phyloP scores from a whole-genome alignment of 768 basidiomycete species.

The Neoboletus subvelutipes region DNA sequence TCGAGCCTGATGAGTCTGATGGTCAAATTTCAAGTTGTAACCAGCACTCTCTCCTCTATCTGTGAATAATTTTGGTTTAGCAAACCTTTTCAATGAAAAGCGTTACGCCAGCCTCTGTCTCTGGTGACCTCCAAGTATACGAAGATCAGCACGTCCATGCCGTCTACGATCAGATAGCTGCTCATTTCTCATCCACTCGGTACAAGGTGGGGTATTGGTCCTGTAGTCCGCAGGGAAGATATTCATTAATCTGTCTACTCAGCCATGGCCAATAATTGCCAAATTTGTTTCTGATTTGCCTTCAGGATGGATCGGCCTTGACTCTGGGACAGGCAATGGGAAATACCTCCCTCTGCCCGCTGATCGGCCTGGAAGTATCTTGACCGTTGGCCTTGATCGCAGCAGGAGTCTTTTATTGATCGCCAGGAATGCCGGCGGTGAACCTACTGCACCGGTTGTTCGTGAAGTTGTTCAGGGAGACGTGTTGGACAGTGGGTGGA shows the following conservation, averaged over 20 bases:
- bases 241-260: conserved; percentile 1
- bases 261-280: conserved; percentile 92
- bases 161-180: conserved; percentile 82
- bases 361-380: conserved; percentile 57
- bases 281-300: conserved; percentile 70
- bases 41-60: not conserved
- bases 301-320: conserved; percentile 82
- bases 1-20: not conserved
- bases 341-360: conserved; percentile 86
- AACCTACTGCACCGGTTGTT: conserved; percentile 18
- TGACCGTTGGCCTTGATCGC: conserved; percentile 84
- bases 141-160: conserved; percentile 77
- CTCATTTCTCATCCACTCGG: conserved; percentile 85
- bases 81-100: conserved; percentile 16
- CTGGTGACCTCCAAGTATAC: conserved; percentile 55
- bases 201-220: conserved; percentile 60
- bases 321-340: conserved; percentile 96
- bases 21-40: not conserved
- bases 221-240: not conserved
- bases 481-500: conserved; percentile 71
- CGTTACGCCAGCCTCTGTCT: conserved; percentile 42
- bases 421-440: conserved; percentile 62
- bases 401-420: conserved; percentile 77
- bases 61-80: not conserved
- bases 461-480: conserved; percentile 84